Base-by-base conservation (phyloP, 2,329 filamentous ascomycete genomes). In the Juglanconis sp. region DNA sequence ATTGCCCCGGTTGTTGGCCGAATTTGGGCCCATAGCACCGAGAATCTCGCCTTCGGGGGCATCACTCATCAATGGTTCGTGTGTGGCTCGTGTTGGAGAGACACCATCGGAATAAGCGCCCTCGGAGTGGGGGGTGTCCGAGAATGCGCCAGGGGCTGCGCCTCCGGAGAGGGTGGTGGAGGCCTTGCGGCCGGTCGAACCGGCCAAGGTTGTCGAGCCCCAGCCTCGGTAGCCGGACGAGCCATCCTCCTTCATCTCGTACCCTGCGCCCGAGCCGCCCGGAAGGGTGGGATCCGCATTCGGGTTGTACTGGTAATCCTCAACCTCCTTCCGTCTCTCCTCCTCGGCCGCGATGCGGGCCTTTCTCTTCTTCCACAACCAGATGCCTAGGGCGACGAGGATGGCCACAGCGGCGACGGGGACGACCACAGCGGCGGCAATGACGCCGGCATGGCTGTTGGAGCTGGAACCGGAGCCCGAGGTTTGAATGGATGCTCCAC, bases 241-340 rank as follows among this genome's bases (percentile, higher is more conserved):
- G 60, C 84, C 83, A 64, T 92, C 90, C 70, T 96, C 91, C 60
- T 86, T 83, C 88, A 93, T 92, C 72, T 94, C 87, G 67, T 87
- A 87, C 47, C 82, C 77, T 56, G 82, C 82, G 40, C 71, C 71
- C 44, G 74, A 71, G 11, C 75, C 79, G 6, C 17, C 17, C 17
- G 77, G 83, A 11, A 96, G 80, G 1, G 90, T 92, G 0, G 93
- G 92, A 71, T 97, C 93, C 62, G 92, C 88, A 75, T 98, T 98
- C n/a, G 95, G 95, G 73, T 98, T 98, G 80, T 93, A 98, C 36
- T 90, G 89, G 72, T 98, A 98, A 71, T 98, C 95, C 73, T 98
- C 94, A 10, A 97, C 92, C 75, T 99, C 95, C 77, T 97, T 97
- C 65, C 93, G 86, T 54, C 95, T 86, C 68, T 93, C 87, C 72